Percentiles rank a stretch among this genome's conserved stretches.
Conservation (phyloP, 352 stramenopile genomes). For the Phytopythium boreale region DNA sequence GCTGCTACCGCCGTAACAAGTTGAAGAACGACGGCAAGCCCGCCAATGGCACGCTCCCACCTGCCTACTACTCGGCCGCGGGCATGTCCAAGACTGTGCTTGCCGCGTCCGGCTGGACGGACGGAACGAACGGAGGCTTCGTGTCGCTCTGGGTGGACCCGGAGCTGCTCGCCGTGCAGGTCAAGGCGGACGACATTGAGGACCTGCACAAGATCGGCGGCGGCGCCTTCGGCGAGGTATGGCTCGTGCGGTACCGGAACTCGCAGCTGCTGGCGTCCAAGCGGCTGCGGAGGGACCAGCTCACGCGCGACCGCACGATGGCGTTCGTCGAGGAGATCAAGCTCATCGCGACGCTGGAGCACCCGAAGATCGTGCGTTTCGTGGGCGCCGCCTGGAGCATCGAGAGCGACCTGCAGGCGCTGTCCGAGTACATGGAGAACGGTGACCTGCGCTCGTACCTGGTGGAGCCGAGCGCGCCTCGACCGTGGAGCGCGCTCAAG, state of each 20-base stretch:
- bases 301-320: slow-evolving; percentile 25
- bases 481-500: slow-evolving; percentile 32
- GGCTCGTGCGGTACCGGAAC: slow-evolving; percentile 36
- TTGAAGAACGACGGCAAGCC: slow-evolving; percentile 2
- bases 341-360: slow-evolving; percentile 36
- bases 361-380: slow-evolving; percentile 44
- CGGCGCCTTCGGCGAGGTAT: slow-evolving; percentile 31
- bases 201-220: slow-evolving; percentile 31
- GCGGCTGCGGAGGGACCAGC: slow-evolving; percentile 34
- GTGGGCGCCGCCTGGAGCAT: slow-evolving; percentile 55
- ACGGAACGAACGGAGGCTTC: slow-evolving; percentile 6
- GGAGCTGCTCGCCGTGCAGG: slow-evolving; percentile 30
- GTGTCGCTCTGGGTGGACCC: slow-evolving; percentile 33
- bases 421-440: slow-evolving; percentile 64
- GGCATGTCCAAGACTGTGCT: background rate
- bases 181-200: slow-evolving; percentile 40
- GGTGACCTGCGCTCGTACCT: slow-evolving; percentile 45
- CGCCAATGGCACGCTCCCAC: background rate
- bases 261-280: slow-evolving; percentile 34
- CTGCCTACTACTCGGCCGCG: background rate
- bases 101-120: background rate
- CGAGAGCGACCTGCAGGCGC: slow-evolving; percentile 46
- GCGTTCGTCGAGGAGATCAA: slow-evolving; percentile 56
- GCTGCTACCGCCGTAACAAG: slow-evolving; percentile 20
- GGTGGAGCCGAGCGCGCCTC: slow-evolving; percentile 12